Conservation (phyloP, 1,139 yeast genomes). For the Geotrichum australiense region DNA sequence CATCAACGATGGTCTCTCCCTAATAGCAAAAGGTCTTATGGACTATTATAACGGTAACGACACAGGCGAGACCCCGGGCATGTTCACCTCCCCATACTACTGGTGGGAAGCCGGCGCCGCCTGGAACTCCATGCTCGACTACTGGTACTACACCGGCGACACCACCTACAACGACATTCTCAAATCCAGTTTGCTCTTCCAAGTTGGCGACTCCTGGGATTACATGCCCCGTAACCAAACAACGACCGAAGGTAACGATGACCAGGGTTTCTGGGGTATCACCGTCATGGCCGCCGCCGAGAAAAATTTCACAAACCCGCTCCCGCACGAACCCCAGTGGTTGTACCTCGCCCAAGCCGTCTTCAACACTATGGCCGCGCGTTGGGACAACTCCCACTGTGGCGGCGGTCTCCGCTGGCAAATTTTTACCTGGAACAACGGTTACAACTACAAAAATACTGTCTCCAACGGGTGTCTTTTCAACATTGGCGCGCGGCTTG, state of each 20-base stretch:
- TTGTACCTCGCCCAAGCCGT: conserved; percentile 67
- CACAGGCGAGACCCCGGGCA: conserved; percentile 54
- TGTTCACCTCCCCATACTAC: conserved; percentile 72
- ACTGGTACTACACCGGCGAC: conserved; percentile 55
- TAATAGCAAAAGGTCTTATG: conserved; percentile 49
- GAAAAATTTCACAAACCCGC: conserved; percentile 63
- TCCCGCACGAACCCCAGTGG: conserved; percentile 53
- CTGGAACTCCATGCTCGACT: conserved; percentile 70
- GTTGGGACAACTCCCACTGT: conserved; percentile 77
- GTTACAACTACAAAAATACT: conserved; percentile 86
- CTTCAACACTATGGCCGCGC: conserved; percentile 77
- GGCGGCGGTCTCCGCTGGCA: conserved; percentile 95
- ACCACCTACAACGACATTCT: conserved; percentile 50
- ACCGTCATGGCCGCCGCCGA: conserved; percentile 82
- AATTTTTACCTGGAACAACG: conserved; percentile 89
- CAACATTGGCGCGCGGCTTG: conserved; percentile 81
- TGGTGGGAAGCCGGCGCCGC: conserved; percentile 97
- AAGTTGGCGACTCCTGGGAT: conserved; percentile 58
- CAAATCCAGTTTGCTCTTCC: conserved; percentile 54
- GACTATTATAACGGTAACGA: conserved; percentile 61
- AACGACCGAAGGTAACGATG: conserved; percentile 86
- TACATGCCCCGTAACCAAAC: conserved; percentile 73
- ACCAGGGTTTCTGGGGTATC: conserved; percentile 87
- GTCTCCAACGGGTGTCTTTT: conserved; percentile 88
- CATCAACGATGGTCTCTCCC: conserved; percentile 44